Evolutionary conservation across 2,329 filamentous ascomycete species (phyloP), one percentile per base, ranked within the genome.

Genomic region (Aspergillus proliferans): DNA sequence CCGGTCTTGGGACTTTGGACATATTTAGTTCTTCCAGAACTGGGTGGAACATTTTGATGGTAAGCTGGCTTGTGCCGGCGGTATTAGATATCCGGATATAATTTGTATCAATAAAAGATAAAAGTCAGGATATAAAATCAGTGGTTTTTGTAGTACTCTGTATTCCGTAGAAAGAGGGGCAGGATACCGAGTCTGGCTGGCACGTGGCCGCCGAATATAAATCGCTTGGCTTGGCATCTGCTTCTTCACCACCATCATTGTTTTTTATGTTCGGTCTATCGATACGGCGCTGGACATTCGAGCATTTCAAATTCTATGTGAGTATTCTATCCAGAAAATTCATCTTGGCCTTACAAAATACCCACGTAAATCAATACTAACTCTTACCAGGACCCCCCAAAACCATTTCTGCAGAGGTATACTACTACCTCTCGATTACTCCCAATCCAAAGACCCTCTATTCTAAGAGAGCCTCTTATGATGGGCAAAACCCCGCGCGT

Each of bases 401-500:
- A 18, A 38, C n/a, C 34, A 38, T 6, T 2, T 3, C 3, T 38
- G 34, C 6, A 38, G 34, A 38, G 34, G 18, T 38, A 38, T 19
- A 18, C 34, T 7, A 38, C 3, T n/a, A n/a, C 34, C 18, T 19
- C 34, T 6, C 14, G 8, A 38, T 19, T 10, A 38, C 34, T 8
- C 2, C n/a, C n/a, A 38, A 8, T 6, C 0, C 34, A 38, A 38
- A 3, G n/a, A 3, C 8, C 3, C 9, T 7, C n/a, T 18, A 10
- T 18, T 6, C 9, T 6, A 38, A 8, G 7, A 8, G 34, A 6
- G 8, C 6, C 10, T 12, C 5, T 12, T 43, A 50, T 55, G n/a
- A 69, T 67, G 63, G 65, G 63, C 22, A 69, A 65, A 47, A 66
- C 60, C 41, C 75, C 74, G 6, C 74, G 75, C 52, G 70, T 84